Conservation (phyloP, 176 grass and related monocot genomes). For the Ensete glaucum region DNA sequence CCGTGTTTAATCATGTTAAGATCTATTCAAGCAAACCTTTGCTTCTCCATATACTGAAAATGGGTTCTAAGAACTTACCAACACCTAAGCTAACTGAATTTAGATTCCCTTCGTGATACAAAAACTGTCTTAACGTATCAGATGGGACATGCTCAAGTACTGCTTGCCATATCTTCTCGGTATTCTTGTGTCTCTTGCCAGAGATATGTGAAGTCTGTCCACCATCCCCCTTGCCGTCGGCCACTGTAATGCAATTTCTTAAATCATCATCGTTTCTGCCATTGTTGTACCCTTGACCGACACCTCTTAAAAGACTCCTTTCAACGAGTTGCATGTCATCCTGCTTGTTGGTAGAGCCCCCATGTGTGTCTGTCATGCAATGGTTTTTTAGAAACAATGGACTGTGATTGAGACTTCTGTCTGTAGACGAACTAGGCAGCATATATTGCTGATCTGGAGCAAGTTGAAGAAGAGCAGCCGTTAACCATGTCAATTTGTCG, state of each 20-base stretch:
- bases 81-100: constrained; percentile 68
- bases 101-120: constrained; percentile 62
- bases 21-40: background rate
- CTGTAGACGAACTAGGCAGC: constrained; percentile 60
- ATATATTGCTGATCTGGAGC: constrained; percentile 80
- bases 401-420: constrained; percentile 36
- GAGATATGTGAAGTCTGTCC: constrained; percentile 31
- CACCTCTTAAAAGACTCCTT: constrained; percentile 21
- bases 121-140: constrained; percentile 62
- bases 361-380: constrained; percentile 19
- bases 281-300: constrained; percentile 16
- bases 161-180: constrained; percentile 76
- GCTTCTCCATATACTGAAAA: background rate
- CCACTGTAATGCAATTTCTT: constrained; percentile 13
- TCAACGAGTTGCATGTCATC: constrained; percentile 18
- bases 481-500: constrained; percentile 94
- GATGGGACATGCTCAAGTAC: constrained; percentile 64
- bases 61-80: constrained; percentile 36
- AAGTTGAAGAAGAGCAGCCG: constrained; percentile 94
- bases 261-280: constrained; percentile 19
- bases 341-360: constrained; percentile 21
- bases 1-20: background rate
- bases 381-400: constrained; percentile 8
- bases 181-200: constrained; percentile 39
- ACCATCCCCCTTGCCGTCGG: constrained; percentile 9